Percentiles rank a stretch among this genome's conserved stretches.
These are phyloP conservation scores for Spongispora temasekensis DNA, from an alignment of 1,284 basidiomycete species.

Conservation along the genomic window DNA sequence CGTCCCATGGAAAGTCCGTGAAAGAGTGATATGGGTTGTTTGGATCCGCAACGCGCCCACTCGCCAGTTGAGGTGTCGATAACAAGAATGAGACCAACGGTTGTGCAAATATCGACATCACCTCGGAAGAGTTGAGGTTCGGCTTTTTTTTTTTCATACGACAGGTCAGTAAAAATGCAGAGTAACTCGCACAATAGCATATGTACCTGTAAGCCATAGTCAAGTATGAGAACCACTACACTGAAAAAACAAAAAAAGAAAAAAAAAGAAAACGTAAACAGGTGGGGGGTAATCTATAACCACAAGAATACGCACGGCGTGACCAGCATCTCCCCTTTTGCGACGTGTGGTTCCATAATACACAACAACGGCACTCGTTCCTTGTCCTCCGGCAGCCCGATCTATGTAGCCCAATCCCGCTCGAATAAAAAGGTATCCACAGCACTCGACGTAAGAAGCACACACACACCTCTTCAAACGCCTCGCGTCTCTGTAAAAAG, in stretches of 20 bases:
- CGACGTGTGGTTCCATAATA: constrained; percentile 73
- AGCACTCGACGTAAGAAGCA: too few relatives aligned
- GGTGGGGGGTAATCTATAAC: not conserved
- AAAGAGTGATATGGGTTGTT: constrained; percentile 60
- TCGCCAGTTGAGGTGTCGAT: constrained; percentile 59
- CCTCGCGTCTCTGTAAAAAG: constrained; percentile 74
- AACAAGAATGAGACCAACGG: constrained; percentile 76
- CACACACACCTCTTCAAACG: constrained; percentile 68
- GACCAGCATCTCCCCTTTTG: constrained; percentile 71
- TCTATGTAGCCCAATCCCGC: constrained; percentile 44
- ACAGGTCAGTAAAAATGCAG: not conserved
- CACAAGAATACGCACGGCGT: constrained; percentile 74
- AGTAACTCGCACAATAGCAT: not conserved
- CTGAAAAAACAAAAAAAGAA: constrained; percentile 38
- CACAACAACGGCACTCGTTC: constrained; percentile 72
- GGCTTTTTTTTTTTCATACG: constrained; percentile 48
- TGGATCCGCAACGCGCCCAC: constrained; percentile 34
- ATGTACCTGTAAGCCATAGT: constrained; percentile 63
- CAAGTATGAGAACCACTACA: constrained; percentile 79
- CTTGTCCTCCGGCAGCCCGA: constrained; percentile 74
- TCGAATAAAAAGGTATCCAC: not conserved
- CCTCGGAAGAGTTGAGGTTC: constrained; percentile 77
- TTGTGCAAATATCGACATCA: constrained; percentile 79
- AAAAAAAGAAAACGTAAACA: not conserved
- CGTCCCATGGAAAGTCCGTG: constrained; percentile 49